phyloP scores from a whole-genome alignment of 2,329 filamentous ascomycete genomes.

The Trematosphaeria pertusa region DNA sequence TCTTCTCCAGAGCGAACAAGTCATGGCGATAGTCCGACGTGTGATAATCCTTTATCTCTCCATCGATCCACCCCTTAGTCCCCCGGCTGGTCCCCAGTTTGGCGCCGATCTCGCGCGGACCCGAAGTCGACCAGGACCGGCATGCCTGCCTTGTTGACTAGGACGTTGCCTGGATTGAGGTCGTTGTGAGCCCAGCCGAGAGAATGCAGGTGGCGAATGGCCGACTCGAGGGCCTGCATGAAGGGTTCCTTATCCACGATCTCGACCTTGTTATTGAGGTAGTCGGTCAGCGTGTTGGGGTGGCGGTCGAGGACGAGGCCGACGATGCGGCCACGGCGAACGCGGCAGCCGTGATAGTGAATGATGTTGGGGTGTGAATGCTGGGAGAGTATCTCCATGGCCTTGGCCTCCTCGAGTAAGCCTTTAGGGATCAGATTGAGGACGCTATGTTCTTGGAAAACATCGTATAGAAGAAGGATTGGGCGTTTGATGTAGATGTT shows the following conservation, averaged over 20 bases:
- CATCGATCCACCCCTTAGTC: slow-evolving; percentile 26
- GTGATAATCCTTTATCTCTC: slow-evolving; percentile 18
- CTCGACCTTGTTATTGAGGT: not conserved
- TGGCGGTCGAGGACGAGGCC: slow-evolving; percentile 12
- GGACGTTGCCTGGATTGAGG: slow-evolving; percentile 45
- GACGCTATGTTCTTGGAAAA: slow-evolving; percentile 1
- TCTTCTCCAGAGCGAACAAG: slow-evolving; percentile 7
- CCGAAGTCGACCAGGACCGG: slow-evolving; percentile 48
- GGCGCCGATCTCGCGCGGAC: slow-evolving; percentile 36
- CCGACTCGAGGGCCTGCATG: slow-evolving; percentile 2
- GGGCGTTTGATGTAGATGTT: slow-evolving; percentile 1
- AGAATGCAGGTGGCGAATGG: slow-evolving; percentile 12
- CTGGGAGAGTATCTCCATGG: slow-evolving; percentile 4
- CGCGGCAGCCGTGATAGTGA: slow-evolving; percentile 8
- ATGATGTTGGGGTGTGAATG: slow-evolving; percentile 11
- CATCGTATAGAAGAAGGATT: slow-evolving; percentile 1
- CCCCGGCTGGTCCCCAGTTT: slow-evolving; percentile 26
- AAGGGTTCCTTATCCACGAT: slow-evolving; percentile 5
- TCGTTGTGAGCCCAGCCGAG: slow-evolving; percentile 45
- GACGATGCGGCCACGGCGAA: slow-evolving; percentile 7
- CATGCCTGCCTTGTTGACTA: slow-evolving; percentile 32
- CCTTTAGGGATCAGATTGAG: slow-evolving; percentile 1
- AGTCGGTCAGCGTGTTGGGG: slow-evolving; percentile 5
- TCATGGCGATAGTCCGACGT: slow-evolving; percentile 8
- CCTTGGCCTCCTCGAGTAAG: slow-evolving; percentile 9